Evolutionary conservation across 169 alveolate genomes (phyloP), one percentile per base, ranked within the genome.

Genomic region (Plasmodium coatneyi): DNA sequence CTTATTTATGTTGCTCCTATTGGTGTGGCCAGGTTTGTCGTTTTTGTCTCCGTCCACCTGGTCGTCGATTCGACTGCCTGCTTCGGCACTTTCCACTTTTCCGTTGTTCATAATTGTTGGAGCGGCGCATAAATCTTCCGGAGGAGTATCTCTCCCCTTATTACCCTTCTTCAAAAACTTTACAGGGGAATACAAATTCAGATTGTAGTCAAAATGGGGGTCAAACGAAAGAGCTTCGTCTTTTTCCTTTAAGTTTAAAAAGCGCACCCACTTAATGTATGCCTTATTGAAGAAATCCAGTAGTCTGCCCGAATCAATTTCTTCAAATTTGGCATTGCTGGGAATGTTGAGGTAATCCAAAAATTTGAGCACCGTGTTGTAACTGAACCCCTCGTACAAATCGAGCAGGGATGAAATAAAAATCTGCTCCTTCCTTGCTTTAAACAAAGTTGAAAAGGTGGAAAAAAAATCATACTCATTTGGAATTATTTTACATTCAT

Each of bases 401-500:
- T 89, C 91, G 28, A 79, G 19, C 39, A 89, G 22, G 14, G 94
- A 89, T 4, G 94, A 80, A 56, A 89, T 89, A 12, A 89, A 80
- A 28, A 19, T 60, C 72, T 89, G 94, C 28, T 89, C 91, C 39
- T 78, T 89, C 52, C 94, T 79, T 25, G 94, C 22, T 80, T 89
- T 89, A 71, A 89, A 89, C 30, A 66, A 41, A 80, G 49, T 80
- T 60, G 54, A 22, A 89, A 89, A 89, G 32, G 94, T 36, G 2
- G 94, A 89, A 80, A 89, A 80, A 49, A 89, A 89, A 41, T 89
- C 94, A 80, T 89, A 89, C 60, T 89, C 91, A 89, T 79, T 80
- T 36, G 94, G 94, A 46, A 89, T 89, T 14, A 66, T 16, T 89
- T 89, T 89, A 46, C 94, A 89, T 80, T 89, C 94, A 39, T 80